Evolutionary conservation across 768 basidiomycete genomes (phyloP), one percentile per base, ranked within the genome.

Genomic region (Tulasnella calospora): DNA sequence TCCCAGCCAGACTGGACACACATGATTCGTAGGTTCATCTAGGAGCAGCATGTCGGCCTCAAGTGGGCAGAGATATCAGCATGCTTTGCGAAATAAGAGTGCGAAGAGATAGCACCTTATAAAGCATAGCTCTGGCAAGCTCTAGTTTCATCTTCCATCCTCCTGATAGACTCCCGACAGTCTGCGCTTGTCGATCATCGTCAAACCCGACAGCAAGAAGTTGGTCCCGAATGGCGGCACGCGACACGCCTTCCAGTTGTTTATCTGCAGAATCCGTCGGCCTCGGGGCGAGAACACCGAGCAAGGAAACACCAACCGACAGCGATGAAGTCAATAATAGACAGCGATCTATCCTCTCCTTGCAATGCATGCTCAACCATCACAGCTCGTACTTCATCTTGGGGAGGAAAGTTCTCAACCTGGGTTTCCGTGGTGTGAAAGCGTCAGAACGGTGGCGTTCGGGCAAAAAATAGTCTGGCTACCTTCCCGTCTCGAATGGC

Each of bases 81-180:
- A 38, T 23, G 71, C 35, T 19, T 46, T 40, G 17, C 27, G 12
- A 51, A 33, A 38, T 23, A 23, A 27, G 30, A 78, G 21, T 19
- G 15, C 21, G 13, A 30, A 36, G 12, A 21, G 10, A 1, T 44
- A 72, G 3, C 21, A 44, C 96, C 82, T 96, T 95, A 86, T 97
- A 96, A 73, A 98, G 86, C 95, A 99, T 99, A 17, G 96, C 97
- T 81, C 96, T 88, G 10, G 95, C 95, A 55, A 99, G 89, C 84
- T 98, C 96, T 75, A 98, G 89, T 85, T 98, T 98, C 96, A 99
- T 98, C 87, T 99, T 99, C 96, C 96, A 99, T 61, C 97, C 96
- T 82, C 97, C 97, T 19, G 96, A 98, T 79, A 98, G 87, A 57
- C 94, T 92, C 71, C 93, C 95, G 79, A 98, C 96, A 74, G 89